phyloP scores from a whole-genome alignment of 2,329 filamentous ascomycete genomes.

The Talaromyces pinophilus region DNA sequence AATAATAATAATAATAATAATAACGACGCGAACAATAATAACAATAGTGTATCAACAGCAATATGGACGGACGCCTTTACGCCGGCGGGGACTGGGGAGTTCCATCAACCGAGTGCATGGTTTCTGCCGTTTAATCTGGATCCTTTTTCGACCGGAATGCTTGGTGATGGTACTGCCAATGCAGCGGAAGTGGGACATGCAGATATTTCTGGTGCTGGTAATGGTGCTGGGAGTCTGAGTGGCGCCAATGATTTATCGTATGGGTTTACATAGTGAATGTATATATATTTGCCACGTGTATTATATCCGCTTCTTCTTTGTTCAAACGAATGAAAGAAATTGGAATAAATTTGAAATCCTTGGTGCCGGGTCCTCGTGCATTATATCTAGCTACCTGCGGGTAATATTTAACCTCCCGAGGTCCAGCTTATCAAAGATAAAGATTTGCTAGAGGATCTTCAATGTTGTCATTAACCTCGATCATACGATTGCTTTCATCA shows the following conservation, averaged over 20 bases:
- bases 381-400: too few relatives aligned
- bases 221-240: background rate
- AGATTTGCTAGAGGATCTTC: too few relatives aligned
- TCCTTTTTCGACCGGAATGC: slow-evolving; percentile 44
- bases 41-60: slow-evolving; percentile 29
- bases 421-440: too few relatives aligned
- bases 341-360: too few relatives aligned
- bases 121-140: slow-evolving; percentile 93
- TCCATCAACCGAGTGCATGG: slow-evolving; percentile 66
- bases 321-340: background rate
- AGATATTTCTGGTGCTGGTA: background rate
- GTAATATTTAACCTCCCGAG: too few relatives aligned
- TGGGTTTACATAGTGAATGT: background rate
- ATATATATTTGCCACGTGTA: background rate
- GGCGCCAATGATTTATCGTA: slow-evolving; percentile 5
- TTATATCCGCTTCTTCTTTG: background rate
- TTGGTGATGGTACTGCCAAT: slow-evolving; percentile 6
- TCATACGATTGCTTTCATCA: background rate
- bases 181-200: background rate
- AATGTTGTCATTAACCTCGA: background rate
- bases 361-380: too few relatives aligned
- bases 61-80: slow-evolving; percentile 41
- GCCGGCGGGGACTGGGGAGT: slow-evolving; percentile 40
- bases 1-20: slow-evolving; percentile 5
- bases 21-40: slow-evolving; percentile 3